These are phyloP conservation scores for Trichoderma sp. DNA, from an alignment of 2,329 filamentous ascomycete species.

Conservation along the genomic window DNA sequence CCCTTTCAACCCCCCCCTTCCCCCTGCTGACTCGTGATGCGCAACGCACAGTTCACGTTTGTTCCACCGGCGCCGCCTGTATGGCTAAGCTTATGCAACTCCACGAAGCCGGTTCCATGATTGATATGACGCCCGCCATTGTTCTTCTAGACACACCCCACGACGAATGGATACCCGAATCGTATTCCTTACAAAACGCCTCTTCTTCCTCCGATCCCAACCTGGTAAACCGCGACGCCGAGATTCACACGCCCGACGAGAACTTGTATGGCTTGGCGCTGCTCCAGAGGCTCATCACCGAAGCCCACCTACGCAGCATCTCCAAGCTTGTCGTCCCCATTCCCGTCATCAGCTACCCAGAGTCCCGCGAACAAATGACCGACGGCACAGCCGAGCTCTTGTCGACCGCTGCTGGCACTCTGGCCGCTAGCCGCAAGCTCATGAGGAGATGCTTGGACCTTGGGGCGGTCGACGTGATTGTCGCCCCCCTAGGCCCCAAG, in stretches of 20 bases:
- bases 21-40: constrained; percentile 30
- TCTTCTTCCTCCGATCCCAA: constrained; percentile 50
- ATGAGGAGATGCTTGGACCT: constrained; percentile 78
- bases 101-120: constrained; percentile 51
- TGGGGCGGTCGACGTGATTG: constrained; percentile 83
- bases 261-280: constrained; percentile 58
- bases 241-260: constrained; percentile 48
- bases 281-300: constrained; percentile 59
- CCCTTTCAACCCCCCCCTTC: constrained; percentile 7
- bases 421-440: constrained; percentile 42
- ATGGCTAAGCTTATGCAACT: constrained; percentile 55
- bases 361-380: constrained; percentile 39
- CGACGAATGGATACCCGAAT: constrained; percentile 48
- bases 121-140: constrained; percentile 58
- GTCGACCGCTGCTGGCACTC: constrained; percentile 31
- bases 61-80: constrained; percentile 55
- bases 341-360: constrained; percentile 48
- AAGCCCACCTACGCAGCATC: constrained; percentile 57
- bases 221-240: constrained; percentile 38
- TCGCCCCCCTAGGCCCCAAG: constrained; percentile 73
- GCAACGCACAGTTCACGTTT: constrained; percentile 52
- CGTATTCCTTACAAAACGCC: constrained; percentile 40
- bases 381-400: constrained; percentile 44
- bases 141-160: constrained; percentile 59
- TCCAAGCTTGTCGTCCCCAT: constrained; percentile 60